phyloP scores from a whole-genome alignment of 2,329 filamentous ascomycete genomes.

The Trichoderma polysporum region DNA sequence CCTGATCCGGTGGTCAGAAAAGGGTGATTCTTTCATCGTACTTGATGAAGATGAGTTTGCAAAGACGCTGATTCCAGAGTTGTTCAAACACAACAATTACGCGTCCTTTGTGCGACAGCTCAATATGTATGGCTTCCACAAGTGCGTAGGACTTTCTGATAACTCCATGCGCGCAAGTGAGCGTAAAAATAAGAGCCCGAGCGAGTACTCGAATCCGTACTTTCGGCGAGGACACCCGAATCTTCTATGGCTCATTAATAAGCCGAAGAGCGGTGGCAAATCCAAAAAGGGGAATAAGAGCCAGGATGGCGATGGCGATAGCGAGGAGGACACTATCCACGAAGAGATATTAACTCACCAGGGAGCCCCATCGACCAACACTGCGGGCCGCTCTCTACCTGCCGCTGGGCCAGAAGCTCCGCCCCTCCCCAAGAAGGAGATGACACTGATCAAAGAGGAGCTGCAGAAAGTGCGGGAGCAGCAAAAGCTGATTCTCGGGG shows the following conservation, averaged over 20 bases:
- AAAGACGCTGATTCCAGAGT: slow-evolving; percentile 91
- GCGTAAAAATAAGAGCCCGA: slow-evolving; percentile 94
- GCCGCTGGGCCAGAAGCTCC: slow-evolving; percentile 48
- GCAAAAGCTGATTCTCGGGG: slow-evolving; percentile 79
- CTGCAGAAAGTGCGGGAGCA: slow-evolving; percentile 79
- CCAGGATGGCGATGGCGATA: slow-evolving; percentile 69
- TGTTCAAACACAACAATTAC: slow-evolving; percentile 99
- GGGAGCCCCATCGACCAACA: slow-evolving; percentile 25
- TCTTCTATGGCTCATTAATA: slow-evolving; percentile 92
- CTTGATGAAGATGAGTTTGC: slow-evolving; percentile 98
- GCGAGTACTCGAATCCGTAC: slow-evolving; percentile 96
- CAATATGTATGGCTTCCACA: slow-evolving; percentile 98
- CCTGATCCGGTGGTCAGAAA: slow-evolving; percentile 94
- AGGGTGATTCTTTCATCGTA: slow-evolving; percentile 94
- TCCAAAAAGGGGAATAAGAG: slow-evolving; percentile 59
- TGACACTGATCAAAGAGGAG: slow-evolving; percentile 75
- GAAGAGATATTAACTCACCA: slow-evolving; percentile 40
- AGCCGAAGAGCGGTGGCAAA: slow-evolving; percentile 75
- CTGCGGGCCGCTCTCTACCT: slow-evolving; percentile 37
- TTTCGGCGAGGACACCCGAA: slow-evolving; percentile 93
- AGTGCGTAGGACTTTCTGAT: slow-evolving; percentile 87
- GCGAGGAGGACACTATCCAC: slow-evolving; percentile 51
- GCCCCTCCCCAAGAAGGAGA: slow-evolving; percentile 66
- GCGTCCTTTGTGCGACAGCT: slow-evolving; percentile 93
- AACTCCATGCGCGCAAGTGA: slow-evolving; percentile 98